phyloP scores from a whole-genome alignment of 768 basidiomycete genomes.

The Podaxis pistillaris region DNA sequence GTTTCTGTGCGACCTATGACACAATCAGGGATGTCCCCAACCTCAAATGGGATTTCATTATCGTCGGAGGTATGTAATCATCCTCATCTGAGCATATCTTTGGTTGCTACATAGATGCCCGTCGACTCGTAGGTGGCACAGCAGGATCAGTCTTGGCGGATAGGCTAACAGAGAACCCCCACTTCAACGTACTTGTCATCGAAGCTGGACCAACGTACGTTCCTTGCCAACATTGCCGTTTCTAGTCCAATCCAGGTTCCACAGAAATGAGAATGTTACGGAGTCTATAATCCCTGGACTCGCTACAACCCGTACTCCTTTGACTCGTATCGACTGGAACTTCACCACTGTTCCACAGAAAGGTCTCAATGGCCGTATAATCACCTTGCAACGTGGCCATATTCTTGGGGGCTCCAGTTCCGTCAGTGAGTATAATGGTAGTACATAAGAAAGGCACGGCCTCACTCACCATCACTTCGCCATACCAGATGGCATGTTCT shows the following conservation, averaged over 20 bases:
- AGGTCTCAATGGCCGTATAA: conserved; percentile 22
- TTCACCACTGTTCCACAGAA: conserved; percentile 28
- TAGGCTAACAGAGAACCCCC: conserved; percentile 22
- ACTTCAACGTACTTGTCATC: conserved; percentile 16
- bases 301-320: not conserved
- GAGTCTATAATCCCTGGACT: conserved; percentile 20
- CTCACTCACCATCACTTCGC: not conserved
- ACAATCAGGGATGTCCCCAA: conserved; percentile 5
- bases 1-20: conserved; percentile 6
- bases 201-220: conserved; percentile 19
- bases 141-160: conserved; percentile 30
- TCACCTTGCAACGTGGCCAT: conserved; percentile 27
- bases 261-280: conserved; percentile 4
- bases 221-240: not conserved
- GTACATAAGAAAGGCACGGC: conserved; percentile 12
- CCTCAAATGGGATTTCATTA: conserved; percentile 15
- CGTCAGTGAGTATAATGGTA: conserved; percentile 25
- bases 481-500: conserved; percentile 22
- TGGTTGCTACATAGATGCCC: not conserved
- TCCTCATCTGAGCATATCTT: not conserved
- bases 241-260: not conserved
- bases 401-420: conserved; percentile 32
- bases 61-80: conserved; percentile 18
- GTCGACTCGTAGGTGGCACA: conserved; percentile 21
- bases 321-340: conserved; percentile 27